phyloP scores from a whole-genome alignment of 805 yeast species.

The Ogataea ganodermae region DNA sequence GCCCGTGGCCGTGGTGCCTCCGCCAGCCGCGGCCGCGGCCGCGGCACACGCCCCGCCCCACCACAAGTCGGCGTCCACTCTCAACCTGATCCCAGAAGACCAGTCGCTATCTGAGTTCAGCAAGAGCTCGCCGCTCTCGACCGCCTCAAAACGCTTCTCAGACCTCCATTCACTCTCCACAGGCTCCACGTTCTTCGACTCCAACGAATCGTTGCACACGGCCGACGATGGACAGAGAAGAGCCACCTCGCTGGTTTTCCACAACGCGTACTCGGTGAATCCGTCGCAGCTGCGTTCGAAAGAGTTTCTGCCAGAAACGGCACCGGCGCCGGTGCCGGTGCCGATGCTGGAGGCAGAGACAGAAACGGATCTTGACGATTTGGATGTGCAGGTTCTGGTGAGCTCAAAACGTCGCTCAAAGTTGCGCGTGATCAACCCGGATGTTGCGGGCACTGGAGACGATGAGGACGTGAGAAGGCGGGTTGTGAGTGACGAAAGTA shows the following conservation, averaged over 20 bases:
- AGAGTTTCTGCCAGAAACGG: constrained; percentile 23
- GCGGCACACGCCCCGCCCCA: constrained; percentile 1
- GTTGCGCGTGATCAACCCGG: constrained; percentile 63
- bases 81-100: constrained; percentile 31
- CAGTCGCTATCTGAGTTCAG: constrained; percentile 21
- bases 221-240: constrained; percentile 9
- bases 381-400: constrained; percentile 74
- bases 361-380: constrained; percentile 45
- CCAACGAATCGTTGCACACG: constrained; percentile 11
- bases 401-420: constrained; percentile 63
- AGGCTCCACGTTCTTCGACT: constrained; percentile 19
- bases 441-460: constrained; percentile 10
- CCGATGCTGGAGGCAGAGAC: constrained; percentile 37
- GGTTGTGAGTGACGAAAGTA: constrained; percentile 32
- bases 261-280: constrained; percentile 12
- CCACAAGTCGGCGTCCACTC: constrained; percentile 24
- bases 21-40: not conserved
- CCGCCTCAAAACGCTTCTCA: constrained; percentile 3
- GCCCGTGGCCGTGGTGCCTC: not conserved
- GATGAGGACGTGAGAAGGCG: constrained; percentile 30
- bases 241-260: constrained; percentile 19
- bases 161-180: constrained; percentile 17
- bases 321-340: not conserved
- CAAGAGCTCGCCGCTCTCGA: constrained; percentile 4
- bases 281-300: constrained; percentile 22